A percentile compares a stretch with the other conserved stretches of the same genome.
Evolutionary conservation across 139 green algal genomes (phyloP).

Genomic region (Pleodorina starrii): DNA sequence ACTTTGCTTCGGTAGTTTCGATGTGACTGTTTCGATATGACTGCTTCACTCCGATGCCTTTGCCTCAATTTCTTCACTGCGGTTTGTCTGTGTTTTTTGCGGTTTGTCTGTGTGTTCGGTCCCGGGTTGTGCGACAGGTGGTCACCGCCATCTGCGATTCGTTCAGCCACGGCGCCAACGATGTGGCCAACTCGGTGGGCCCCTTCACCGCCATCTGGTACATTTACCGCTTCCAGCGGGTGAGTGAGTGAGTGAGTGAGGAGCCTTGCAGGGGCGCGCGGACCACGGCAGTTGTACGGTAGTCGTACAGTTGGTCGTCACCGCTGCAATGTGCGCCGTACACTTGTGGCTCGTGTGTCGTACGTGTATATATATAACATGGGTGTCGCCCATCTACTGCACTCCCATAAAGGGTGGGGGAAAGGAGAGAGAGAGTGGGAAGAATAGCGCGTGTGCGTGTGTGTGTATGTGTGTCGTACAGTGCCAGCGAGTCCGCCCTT

Average conservation of each 20-base stretch:
- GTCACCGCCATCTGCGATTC: slow-evolving; percentile 80
- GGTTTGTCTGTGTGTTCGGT: slow-evolving; percentile 42
- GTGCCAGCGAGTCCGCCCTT: too few relatives aligned
- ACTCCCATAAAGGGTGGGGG: too few relatives aligned
- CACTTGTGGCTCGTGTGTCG: not conserved
- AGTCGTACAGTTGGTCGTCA: not conserved
- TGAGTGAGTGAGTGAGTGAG: not conserved
- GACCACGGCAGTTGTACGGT: not conserved
- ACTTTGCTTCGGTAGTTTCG: too few relatives aligned
- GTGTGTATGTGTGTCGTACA: too few relatives aligned
- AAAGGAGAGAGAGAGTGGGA: too few relatives aligned
- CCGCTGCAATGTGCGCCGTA: not conserved
- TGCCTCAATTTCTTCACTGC: too few relatives aligned
- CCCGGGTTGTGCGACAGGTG: too few relatives aligned
- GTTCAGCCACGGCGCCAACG: slow-evolving; percentile 76
- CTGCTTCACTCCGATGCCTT: too few relatives aligned
- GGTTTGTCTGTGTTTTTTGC: too few relatives aligned
- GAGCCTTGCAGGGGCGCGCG: not conserved
- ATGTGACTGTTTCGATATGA: too few relatives aligned
- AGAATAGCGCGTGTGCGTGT: too few relatives aligned
- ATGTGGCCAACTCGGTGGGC: slow-evolving; percentile 88
- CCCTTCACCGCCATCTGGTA: slow-evolving; percentile 81
- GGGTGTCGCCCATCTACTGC: too few relatives aligned
- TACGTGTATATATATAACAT: not conserved
- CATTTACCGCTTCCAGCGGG: not conserved